phyloP scores from a whole-genome alignment of 352 stramenopile genomes.

The Globisporangium emineosum region DNA sequence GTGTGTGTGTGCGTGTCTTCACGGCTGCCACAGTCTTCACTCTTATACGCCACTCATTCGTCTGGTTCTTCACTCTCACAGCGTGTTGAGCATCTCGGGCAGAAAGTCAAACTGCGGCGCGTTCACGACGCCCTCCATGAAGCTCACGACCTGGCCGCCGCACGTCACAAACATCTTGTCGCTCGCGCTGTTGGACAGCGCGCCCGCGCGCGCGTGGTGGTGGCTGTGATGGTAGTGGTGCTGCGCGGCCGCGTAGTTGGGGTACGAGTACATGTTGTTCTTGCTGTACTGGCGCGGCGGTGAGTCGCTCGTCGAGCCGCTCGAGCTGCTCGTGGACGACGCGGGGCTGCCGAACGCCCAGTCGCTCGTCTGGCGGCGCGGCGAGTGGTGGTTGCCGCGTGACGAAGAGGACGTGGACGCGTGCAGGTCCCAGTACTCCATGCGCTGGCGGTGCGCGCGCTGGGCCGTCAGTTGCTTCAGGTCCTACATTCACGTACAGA shows the following conservation, averaged over 20 bases:
- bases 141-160: conserved; percentile 73
- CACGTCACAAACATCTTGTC: conserved; percentile 81
- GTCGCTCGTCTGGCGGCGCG: conserved; percentile 26
- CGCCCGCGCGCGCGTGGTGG: conserved; percentile 13
- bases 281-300: conserved; percentile 27
- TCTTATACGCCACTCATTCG: no score
- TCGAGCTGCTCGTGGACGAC: conserved; percentile 21
- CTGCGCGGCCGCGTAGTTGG: conserved; percentile 15
- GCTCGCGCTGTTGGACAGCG: not conserved
- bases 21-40: no score
- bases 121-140: conserved; percentile 84
- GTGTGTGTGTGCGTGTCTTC: no score
- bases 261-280: conserved; percentile 28
- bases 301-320: conserved; percentile 17
- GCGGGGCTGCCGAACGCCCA: conserved; percentile 24
- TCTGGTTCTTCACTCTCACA: conserved; percentile 12
- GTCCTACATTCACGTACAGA: conserved; percentile 31
- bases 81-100: conserved; percentile 30
- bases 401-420: conserved; percentile 12
- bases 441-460: conserved; percentile 53
- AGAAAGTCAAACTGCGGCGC: conserved; percentile 52
- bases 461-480: conserved; percentile 82
- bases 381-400: conserved; percentile 27
- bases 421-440: conserved; percentile 59
- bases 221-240: conserved; percentile 13